Evolutionary conservation across 139 green algal species (phyloP), one percentile per base, ranked within the genome.

Genomic region (Micromonas pusilla): DNA sequence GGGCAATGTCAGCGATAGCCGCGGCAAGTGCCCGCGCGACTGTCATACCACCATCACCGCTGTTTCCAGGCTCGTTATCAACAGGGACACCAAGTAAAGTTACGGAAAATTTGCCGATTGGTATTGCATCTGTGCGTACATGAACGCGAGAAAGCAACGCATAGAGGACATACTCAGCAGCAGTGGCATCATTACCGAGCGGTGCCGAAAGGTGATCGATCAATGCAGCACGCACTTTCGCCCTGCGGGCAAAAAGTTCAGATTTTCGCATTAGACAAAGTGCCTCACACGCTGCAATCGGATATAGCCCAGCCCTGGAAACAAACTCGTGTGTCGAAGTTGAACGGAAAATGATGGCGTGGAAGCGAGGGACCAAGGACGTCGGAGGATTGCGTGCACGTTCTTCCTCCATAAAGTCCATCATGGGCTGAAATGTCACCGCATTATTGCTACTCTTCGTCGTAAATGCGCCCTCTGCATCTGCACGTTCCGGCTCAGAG

Each of bases 91-190:
- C 28, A 9, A 26, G 60, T 9, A 80, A 37, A 45, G 62, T 80
- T 23, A 80, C 19, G 1, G 31, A 73, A 5, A 80, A 66, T 73
- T 72, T 73, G 16, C 74, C 74, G 3, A 80, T 1, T 13, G 74
- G 6, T 2, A 72, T 26, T 20, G 20, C 13, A 45, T 72, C 74
- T 0, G 60, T 67, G 60, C 74, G 57, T 1, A 31, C 33, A 31
- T 72, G 60, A 13, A 80, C 62, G 21, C 62, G 26, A 2, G 32
- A 37, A 26, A 72, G 6, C 31, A 72, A n/a, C 6, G n/a, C 26
- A n/a, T 63, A n/a, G n/a, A 80, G 66, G 13, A 72, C 54, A 20
- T 70, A 80, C 60, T 72, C 34, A 5, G 62, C 74, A 26, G 74
- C 74, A 25, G 73, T 20, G 26, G 26, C 32, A 64, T 80, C 74